Base-by-base conservation (phyloP, 2,329 filamentous ascomycete genomes). In the Trichoderma brevicompactum region DNA sequence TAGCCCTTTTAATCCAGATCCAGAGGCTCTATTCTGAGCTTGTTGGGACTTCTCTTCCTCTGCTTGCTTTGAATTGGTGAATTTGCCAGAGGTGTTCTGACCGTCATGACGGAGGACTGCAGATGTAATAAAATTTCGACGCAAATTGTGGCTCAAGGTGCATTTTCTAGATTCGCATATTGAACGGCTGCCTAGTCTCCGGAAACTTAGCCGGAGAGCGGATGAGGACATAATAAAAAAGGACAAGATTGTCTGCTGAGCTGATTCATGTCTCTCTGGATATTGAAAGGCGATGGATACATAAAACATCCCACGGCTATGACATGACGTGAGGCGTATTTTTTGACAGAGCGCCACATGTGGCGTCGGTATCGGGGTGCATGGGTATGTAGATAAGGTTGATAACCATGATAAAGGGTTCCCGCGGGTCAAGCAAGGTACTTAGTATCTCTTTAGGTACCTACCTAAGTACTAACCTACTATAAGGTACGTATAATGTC, bases 1-100 rank as follows among this genome's bases (percentile, higher is more conserved):
- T 46, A 72, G 43, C 1, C 53, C 68, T 28, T 67, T 69, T 2
- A 72, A 59, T 1, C 70, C 69, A 5, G 64, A 68, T 9, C 49
- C 28, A 54, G 43, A 32, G 2, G n/a, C n/a, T 6, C 28, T 28
- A n/a, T 59, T 50, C 32, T 58, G 48, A 34, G 44, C 10, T 9
- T 55, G 64, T 3, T 40, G 44, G 44, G 36, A 36, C 3, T 50
- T 43, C 36, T 44, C 40, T 6, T 65, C 62, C 13, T 12, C 41
- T 32, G 43, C 15, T 13, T 19, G 46, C 23, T 23, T 48, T 28
- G 41, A 36, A 54, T 40, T 36, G 15, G 32, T 15, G 32, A 28
- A 15, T 56, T 38, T 59, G 34, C 7, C 12, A 9, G 43, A 34
- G 13, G 23, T 36, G 4, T 43, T 60, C 15, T 50, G 55, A 13